Evolutionary conservation across 768 basidiomycete genomes (phyloP), one percentile per base, ranked within the genome.

Genomic region (Fibroporia radiculosa): DNA sequence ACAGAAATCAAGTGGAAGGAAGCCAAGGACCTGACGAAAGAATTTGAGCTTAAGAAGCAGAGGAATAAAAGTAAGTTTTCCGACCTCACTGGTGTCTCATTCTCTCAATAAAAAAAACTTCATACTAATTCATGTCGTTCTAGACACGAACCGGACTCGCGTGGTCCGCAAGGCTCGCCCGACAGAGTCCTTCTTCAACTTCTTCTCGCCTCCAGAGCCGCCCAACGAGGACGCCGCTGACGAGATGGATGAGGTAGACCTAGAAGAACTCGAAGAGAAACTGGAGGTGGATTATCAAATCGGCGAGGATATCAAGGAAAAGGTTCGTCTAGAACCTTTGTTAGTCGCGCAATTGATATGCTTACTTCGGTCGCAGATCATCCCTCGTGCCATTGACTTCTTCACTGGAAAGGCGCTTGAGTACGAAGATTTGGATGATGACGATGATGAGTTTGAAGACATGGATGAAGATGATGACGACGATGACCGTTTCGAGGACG

Each of bases 21-120:
- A 64, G 93, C 95, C 56, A 93, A 96, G 70, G 91, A 99, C 67
- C 74, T 99, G 47, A 99, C 95, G 41, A 91, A 92, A 70, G 88
- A 89, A 69, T 87, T 90, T 56, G 95, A 98, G 71, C 93, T 97
- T 65, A 96, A 95, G 77, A 97, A 96, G 74, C 95, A 98, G 69
- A 74, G 95, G 58, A 99, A 99, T 71, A 99, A 97, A 77, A 93
- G 93, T 96, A 48, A 20, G 61, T 56, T 3, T 13, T 18, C n/a
- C 28, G 20, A 23, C n/a, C 18, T 14, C 20, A 22, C 26, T 22
- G 7, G 27, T 34, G 25, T n/a, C n/a, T n/a, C n/a, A n/a, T n/a
- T n/a, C n/a, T n/a, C n/a, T n/a, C n/a, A n/a, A n/a, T n/a, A n/a
- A n/a, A n/a, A n/a, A n/a, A n/a, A n/a, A 45, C 55, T 14, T 45